Conservation (phyloP, 78 protist genomes). For the Dictyostelium brefeldianum region DNA sequence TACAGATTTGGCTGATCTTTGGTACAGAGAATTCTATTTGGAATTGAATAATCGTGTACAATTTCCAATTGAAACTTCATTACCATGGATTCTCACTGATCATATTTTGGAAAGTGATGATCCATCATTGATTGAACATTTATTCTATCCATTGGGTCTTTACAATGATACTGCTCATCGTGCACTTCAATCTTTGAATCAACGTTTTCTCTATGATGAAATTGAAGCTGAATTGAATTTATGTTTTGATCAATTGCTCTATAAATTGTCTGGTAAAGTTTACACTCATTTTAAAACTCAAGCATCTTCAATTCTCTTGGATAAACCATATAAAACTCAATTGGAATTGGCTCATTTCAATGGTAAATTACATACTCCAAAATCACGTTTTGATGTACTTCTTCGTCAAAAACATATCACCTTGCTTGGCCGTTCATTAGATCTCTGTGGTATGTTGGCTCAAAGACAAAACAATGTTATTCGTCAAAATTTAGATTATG, state of each 20-base stretch:
- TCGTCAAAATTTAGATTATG: constrained; percentile 81
- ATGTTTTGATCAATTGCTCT: constrained; percentile 93
- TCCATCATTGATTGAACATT: constrained; percentile 74
- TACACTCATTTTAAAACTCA: constrained; percentile 85
- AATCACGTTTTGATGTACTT: constrained; percentile 83
- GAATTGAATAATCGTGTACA: constrained; percentile 86
- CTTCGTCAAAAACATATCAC: constrained; percentile 87
- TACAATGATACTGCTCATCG: constrained; percentile 93
- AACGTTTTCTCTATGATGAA: constrained; percentile 91
- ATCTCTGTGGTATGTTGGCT: constrained; percentile 79
- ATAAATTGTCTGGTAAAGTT: constrained; percentile 82
- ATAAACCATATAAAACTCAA: constrained; percentile 68
- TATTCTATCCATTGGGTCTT: constrained; percentile 91
- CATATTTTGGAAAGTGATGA: constrained; percentile 84
- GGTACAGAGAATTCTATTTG: constrained; percentile 94
- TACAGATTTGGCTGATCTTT: constrained; percentile 92
- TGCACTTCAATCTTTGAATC: constrained; percentile 79
- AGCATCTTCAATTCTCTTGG: constrained; percentile 81
- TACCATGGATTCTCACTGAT: constrained; percentile 94
- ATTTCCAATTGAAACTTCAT: constrained; percentile 94
- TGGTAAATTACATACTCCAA: constrained; percentile 78
- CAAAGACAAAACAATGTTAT: constrained; percentile 87
- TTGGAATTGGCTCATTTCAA: constrained; percentile 60
- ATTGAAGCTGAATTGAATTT: constrained; percentile 95
- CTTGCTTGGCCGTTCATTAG: constrained; percentile 90